Base-by-base conservation (phyloP, 495 filamentous ascomycete genomes). In the Aspergillus affinis region DNA sequence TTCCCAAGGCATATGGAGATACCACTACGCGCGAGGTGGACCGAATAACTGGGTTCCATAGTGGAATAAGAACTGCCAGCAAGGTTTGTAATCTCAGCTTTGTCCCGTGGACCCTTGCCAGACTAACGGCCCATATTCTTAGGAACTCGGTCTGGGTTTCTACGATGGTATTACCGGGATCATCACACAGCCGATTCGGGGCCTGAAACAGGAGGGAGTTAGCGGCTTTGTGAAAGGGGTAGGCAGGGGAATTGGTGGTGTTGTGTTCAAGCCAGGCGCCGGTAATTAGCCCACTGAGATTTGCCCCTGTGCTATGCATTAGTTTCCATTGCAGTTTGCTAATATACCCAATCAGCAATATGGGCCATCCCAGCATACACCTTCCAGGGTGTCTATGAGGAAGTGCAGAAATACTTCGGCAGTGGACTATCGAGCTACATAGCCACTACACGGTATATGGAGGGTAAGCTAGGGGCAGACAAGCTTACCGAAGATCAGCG, bases 131-230 rank as follows among this genome's bases (percentile, higher is more conserved):
- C 18, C 78, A 80, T 4, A 73, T 77, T 29, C 15, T 7, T 47
- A 84, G 75, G 86, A 89, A 68, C 85, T 93, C 44, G 85, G 83
- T 0, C 79, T 82, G 32, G 87, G 88, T 0, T 68, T 90, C 4
- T 90, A 83, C 63, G 86, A 93, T 61, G 90, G 90, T 6, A 79
- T 91, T 18, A 83, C 88, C 5, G 90, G 90, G 0, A 71, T 93
- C 0, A 80, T 92, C 8, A 92, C 86, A 0, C 90, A 92, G 47
- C 90, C 90, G 7, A 58, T 84, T 13, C 76, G 80, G 36, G 90
- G 87, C 19, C 87, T 83, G 6, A 83, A 86, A 61, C 85, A 91
- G 49, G 85, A 88, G 60, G 89, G 90, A 3, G 74, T 80, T 0
- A 79, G 76, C 18, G 90, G 90, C 7, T 79, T 92, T 18, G 50